Evolutionary conservation across 352 stramenopile genomes (phyloP), one percentile per base, ranked within the genome.

Genomic region (Phytophthora tubulina): DNA sequence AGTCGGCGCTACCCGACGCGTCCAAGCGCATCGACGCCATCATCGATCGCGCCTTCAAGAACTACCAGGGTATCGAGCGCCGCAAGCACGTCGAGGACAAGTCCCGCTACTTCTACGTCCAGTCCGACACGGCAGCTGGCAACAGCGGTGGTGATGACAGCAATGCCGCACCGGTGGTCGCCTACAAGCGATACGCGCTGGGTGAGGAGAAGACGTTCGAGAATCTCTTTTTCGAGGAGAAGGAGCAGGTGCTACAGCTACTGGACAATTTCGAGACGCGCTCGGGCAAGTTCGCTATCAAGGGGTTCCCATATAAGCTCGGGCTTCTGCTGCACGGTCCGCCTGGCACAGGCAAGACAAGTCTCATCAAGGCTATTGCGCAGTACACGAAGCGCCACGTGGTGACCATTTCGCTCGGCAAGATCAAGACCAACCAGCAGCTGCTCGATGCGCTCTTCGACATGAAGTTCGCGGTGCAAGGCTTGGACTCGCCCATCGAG

Each of bases 281-380:
- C n/a, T 77, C 41, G 3, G 92, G 90, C 39, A 96, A 96, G 75
- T 98, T 96, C 60, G 79, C 80, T 6, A 95, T 98, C 78, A 76
- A 80, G 38, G 92, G 92, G 3, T 97, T 96, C 41, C 94, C 92
- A 14, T 90, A 98, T 79, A 98, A 97, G 70, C 85, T 88, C 35
- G 91, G 76, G 0, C 86, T 98, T 6, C 73, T 98, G 32, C 77
- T 98, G 2, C 85, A 97, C 52, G 94, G 93, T 1, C 88, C 89
- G 15, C 93, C 92, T 9, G 92, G 93, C 17, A 97, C 89, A 7
- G 87, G 92, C 39, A 98, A 98, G 78, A 98, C 94, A 2, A 95
- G 79, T 62, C 71, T 98, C 14, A 97, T 96, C 85, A 95, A 96
- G 70, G 88, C 90, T 9, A 72, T 98, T 15, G 90, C 93, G 21